Base-by-base conservation (phyloP, 352 stramenopile genomes). In the Pythium guiyangense region DNA sequence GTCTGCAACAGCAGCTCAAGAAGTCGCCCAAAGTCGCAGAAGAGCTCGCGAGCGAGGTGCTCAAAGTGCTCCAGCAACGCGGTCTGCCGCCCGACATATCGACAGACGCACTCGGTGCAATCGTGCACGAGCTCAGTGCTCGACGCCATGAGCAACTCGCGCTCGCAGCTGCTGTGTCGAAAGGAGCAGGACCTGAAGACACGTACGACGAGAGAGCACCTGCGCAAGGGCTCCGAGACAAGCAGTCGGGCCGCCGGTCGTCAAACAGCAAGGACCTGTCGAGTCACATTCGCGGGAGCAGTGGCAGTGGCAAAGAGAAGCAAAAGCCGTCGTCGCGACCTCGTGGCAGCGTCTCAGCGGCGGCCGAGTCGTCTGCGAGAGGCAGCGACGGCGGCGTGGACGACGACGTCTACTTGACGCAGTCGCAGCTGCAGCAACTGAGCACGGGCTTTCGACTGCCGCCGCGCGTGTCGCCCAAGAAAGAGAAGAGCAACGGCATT, bases 401-500 rank as follows among this genome's bases (percentile, higher is more conserved):
- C 18, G 77, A 87, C 4, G 73, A 79, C 50, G 60, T 84, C 42
- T 92, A 90, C 49, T 6, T 90, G 10, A 90, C 76, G 0, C 73
- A 90, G 57, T 60, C 82, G 15, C 82, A 90, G 60, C 57, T 88
- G 6, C 83, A 90, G 58, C 83, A 92, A 53, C 70, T 77, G 35
- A 86, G 78, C 46, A 67, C 76, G 29, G 83, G 80, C 26, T 92
- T 92, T 56, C 66, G 62, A 0, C 44, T 91, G 54, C 78, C 81
- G 34, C 77, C 79, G 25, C 76, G 69, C 20, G 75, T 68, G 17
- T 90, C 79, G 12, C 78, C 81, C 2, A 86, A 88, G 58, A 90
- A 90, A 56, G 74, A 88, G n/a, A 83, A 86, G 12, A 73, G 71
- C 61, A 86, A 82, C 52, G 77, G 79, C 29, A 91, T 93, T 43